These are phyloP conservation scores for Setomelanomma holmii DNA, from an alignment of 2,329 filamentous ascomycete species.

Conservation along the genomic window DNA sequence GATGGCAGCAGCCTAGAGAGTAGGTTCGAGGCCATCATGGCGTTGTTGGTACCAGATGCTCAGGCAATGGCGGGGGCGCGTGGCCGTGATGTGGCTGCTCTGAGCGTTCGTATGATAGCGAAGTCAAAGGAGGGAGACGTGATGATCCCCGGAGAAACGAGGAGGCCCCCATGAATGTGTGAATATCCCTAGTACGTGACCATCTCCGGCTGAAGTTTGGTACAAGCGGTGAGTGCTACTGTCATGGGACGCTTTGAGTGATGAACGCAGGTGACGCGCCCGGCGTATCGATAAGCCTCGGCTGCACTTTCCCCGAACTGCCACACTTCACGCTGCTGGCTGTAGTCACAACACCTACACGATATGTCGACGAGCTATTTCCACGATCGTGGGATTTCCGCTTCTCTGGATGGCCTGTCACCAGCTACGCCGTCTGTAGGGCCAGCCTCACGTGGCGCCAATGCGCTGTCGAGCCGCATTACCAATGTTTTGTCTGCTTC, in stretches of 20 bases:
- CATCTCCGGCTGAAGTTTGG: slow-evolving; percentile 27
- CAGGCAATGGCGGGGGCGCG: slow-evolving; percentile 39
- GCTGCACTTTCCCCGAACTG: slow-evolving; percentile 23
- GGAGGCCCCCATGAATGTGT: slow-evolving; percentile 32
- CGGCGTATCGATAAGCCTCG: slow-evolving; percentile 36
- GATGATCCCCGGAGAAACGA: slow-evolving; percentile 23
- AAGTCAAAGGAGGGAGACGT: slow-evolving; percentile 24
- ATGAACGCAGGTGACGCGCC: slow-evolving; percentile 34
- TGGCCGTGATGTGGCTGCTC: slow-evolving; percentile 25
- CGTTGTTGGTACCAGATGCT: slow-evolving; percentile 17
- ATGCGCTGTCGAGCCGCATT: slow-evolving; percentile 80
- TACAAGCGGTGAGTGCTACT: slow-evolving; percentile 21
- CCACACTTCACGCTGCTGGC: slow-evolving; percentile 15
- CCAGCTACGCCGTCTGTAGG: slow-evolving; percentile 34
- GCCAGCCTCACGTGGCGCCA: slow-evolving; percentile 51
- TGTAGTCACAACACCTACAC: slow-evolving; percentile 20
- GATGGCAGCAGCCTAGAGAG: slow-evolving; percentile 61
- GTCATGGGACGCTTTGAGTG: slow-evolving; percentile 28
- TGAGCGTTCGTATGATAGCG: slow-evolving; percentile 10
- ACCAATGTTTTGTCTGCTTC: slow-evolving; percentile 87
- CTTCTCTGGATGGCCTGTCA: slow-evolving; percentile 37
- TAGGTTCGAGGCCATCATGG: slow-evolving; percentile 62
- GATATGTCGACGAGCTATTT: slow-evolving; percentile 42
- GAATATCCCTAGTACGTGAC: slow-evolving; percentile 17
- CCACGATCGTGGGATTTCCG: slow-evolving; percentile 36